Evolutionary conservation across 176 grass and related monocot genomes (phyloP).

Genomic region (Poa annua): DNA sequence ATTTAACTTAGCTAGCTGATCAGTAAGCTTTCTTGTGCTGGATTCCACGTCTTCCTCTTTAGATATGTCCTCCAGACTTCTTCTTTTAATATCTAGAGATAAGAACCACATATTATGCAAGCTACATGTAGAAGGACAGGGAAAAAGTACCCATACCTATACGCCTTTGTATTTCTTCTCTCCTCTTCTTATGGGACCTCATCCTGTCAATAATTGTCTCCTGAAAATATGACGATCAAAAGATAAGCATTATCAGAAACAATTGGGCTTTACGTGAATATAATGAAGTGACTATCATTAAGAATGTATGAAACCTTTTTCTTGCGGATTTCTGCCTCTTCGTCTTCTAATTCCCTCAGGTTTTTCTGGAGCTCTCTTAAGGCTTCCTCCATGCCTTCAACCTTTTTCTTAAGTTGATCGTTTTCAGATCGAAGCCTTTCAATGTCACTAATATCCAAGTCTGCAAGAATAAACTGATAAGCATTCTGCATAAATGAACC

Average conservation of each 20-base stretch:
- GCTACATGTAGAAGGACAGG: constrained; percentile 25
- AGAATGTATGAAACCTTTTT: constrained; percentile 59
- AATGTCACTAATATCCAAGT: constrained; percentile 67
- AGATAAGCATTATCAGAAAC: constrained; percentile 15
- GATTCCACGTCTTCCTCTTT: constrained; percentile 81
- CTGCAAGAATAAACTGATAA: constrained; percentile 46
- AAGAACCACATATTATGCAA: constrained; percentile 38
- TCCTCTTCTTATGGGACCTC: constrained; percentile 60
- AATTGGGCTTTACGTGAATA: constrained; percentile 1
- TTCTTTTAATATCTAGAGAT: constrained; percentile 54
- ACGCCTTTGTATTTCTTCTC: constrained; percentile 59
- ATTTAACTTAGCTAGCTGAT: constrained; percentile 64
- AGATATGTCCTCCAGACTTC: constrained; percentile 56
- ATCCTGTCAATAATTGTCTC: constrained; percentile 70
- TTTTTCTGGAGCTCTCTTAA: constrained; percentile 59
- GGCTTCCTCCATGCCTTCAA: constrained; percentile 51
- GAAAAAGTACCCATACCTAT: constrained; percentile 51
- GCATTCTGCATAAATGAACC: constrained; percentile 35
- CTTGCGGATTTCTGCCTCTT: constrained; percentile 71
- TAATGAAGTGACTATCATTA: constrained; percentile 8
- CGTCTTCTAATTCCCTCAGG: constrained; percentile 74
- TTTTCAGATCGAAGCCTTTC: constrained; percentile 59
- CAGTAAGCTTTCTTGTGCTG: constrained; percentile 72
- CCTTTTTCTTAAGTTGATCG: constrained; percentile 45
- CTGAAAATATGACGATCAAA: constrained; percentile 47